Evolutionary conservation across 148 eudicot species (phyloP), one percentile per base, ranked within the genome.

Genomic region (Chenopodium berlandieri): DNA sequence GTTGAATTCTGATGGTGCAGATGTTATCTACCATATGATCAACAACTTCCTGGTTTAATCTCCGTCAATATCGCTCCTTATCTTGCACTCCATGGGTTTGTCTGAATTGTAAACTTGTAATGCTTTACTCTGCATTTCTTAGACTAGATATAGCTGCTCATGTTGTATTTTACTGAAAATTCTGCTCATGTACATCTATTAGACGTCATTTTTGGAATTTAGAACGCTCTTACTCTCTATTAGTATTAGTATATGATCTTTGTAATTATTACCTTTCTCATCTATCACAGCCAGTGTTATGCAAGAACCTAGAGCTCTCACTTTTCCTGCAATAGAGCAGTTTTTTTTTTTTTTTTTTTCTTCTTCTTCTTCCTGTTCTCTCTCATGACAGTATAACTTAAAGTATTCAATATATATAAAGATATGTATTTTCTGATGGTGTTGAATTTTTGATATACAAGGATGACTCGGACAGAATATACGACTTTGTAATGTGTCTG

Each of bases 1-100:
- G 95, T 78, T 94, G 77, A 91, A 91, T 82, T 94, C 98, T 70
- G 98, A 94, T 83, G 98, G 98, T 46, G 94, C 89, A 30, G 97
- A 91, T 82, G 98, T 94, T 83, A 91, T 94, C 47, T 84, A 85
- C 79, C 98, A 94, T 78, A 93, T 94, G 95, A 91, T 94, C 72
- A 92, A 94, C 82, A 91, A 94, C 85, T 93, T 94, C 81, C 82
- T 79, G 69, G 88, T 94, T 31, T 94, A 85, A 83, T 78, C n/a
- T 73, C n/a, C 68, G 10, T 31, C 9, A 17, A 2, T 17, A 14
- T 16, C 5, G 16, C 12, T 76, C 48, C 23, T 75, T 23, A 13
- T 54, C 75, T 31, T 62, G 69, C 23, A 12, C 9, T 5, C 22
- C 22, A 56, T 56, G 62, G 62, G 22, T 56, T 56, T 56, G 22